These are phyloP conservation scores for Colletotrichum scovillei DNA, from an alignment of 2,329 filamentous ascomycete genomes.

Conservation along the genomic window DNA sequence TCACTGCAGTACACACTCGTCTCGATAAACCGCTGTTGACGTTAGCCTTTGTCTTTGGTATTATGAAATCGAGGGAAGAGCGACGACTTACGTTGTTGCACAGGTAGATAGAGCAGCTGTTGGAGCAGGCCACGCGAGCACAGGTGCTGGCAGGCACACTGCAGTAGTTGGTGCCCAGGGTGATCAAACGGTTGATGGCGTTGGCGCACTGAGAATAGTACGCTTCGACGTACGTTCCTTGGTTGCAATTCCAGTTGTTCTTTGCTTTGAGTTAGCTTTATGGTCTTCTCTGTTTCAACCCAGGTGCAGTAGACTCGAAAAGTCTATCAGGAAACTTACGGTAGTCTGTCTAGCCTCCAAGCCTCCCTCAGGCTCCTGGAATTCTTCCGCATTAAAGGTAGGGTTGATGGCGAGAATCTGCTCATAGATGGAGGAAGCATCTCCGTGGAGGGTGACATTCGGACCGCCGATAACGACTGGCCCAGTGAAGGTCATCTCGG, in stretches of 20 bases:
- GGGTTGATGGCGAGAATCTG: constrained; percentile 21
- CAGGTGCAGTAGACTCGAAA: too few species aligned
- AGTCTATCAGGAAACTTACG: not conserved
- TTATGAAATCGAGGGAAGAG: too few species aligned
- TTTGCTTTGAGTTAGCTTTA: not conserved
- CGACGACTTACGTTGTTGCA: constrained; percentile 22
- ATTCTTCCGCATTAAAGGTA: not conserved
- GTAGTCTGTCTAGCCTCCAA: constrained; percentile 1
- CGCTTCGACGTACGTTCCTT: not conserved
- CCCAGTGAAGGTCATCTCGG: constrained; percentile 14
- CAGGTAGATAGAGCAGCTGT: constrained; percentile 20
- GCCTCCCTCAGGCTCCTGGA: not conserved
- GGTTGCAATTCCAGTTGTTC: constrained; percentile 1
- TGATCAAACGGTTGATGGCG: not conserved
- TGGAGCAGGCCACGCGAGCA: constrained; percentile 25
- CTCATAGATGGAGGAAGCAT: constrained; percentile 15
- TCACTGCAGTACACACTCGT: not conserved
- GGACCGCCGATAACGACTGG: constrained; percentile 8
- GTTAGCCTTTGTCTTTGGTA: not conserved
- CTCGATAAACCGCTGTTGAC: not conserved
- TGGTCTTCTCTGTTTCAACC: too few species aligned
- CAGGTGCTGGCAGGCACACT: not conserved
- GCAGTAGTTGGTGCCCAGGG: constrained; percentile 11
- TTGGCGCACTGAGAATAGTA: constrained; percentile 10
- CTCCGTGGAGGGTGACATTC: constrained; percentile 23